Conservation (phyloP, 2,329 filamentous ascomycete genomes). For the Colletotrichum ledebouriae region DNA sequence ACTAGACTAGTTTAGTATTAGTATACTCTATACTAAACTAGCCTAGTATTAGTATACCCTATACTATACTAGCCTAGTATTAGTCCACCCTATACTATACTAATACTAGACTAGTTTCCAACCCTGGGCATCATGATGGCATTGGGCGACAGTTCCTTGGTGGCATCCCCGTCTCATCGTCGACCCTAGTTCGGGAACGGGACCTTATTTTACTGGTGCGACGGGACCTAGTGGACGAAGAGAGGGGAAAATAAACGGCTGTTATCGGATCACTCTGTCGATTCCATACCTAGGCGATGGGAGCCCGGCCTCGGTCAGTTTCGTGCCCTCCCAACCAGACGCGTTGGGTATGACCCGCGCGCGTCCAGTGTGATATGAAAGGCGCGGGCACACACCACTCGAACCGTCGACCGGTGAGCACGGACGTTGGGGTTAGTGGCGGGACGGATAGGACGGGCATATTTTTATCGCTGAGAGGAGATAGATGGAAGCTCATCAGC, state of each 20-base stretch:
- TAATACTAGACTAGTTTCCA: too few species aligned
- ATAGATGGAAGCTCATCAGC: not conserved
- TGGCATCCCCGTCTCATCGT: slow-evolving; percentile 30
- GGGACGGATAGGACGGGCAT: not conserved
- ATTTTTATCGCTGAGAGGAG: too few species aligned
- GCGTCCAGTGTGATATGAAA: slow-evolving; percentile 5
- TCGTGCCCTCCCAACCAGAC: slow-evolving; percentile 7
- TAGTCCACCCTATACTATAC: too few species aligned
- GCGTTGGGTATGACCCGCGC: slow-evolving; percentile 5
- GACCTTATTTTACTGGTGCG: slow-evolving; percentile 34
- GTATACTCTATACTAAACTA: too few species aligned
- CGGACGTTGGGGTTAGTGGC: slow-evolving; percentile 1
- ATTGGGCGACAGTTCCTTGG: slow-evolving; percentile 23
- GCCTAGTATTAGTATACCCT: too few species aligned
- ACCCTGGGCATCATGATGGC: too few species aligned
- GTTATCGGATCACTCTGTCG: not conserved
- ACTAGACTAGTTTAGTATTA: too few species aligned
- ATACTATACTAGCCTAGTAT: too few species aligned
- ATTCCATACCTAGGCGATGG: slow-evolving; percentile 9
- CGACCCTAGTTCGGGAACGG: slow-evolving; percentile 28
- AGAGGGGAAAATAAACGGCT: slow-evolving; percentile 3
- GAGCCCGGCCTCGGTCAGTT: slow-evolving; percentile 13
- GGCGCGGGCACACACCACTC: slow-evolving; percentile 4
- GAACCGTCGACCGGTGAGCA: slow-evolving; percentile 1
- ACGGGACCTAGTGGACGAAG: slow-evolving; percentile 20